These are phyloP conservation scores for Ustilago esculenta DNA, from an alignment of 1,284 basidiomycete species.

Conservation along the genomic window DNA sequence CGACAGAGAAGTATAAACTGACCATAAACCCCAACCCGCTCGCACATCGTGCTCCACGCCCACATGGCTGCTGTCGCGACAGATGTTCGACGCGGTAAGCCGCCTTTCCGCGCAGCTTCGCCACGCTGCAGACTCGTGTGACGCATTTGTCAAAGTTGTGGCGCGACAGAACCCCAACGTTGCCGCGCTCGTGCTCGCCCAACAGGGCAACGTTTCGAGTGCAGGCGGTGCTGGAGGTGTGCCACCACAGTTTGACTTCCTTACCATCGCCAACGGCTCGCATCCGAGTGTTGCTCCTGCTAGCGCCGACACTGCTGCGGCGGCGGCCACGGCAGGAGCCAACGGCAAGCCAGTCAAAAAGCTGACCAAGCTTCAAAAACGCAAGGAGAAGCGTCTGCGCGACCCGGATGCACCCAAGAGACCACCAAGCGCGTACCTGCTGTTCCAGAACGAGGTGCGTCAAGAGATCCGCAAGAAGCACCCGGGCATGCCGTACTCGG, in stretches of 20 bases:
- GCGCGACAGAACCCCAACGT: slow-evolving; percentile 53
- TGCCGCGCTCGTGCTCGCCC: slow-evolving; percentile 48
- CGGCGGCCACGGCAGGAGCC: slow-evolving; percentile 32
- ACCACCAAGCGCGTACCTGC: slow-evolving; percentile 60
- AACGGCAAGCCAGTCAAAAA: slow-evolving; percentile 45
- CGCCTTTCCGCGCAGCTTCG: slow-evolving; percentile 51
- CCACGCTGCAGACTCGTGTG: slow-evolving; percentile 51
- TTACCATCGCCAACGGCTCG: slow-evolving; percentile 42
- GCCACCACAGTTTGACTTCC: slow-evolving; percentile 44
- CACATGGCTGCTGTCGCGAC: neutral
- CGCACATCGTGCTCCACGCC: no score
- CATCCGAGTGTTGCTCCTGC: slow-evolving; percentile 25
- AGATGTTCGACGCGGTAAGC: slow-evolving; percentile 55
- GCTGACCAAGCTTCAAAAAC: slow-evolving; percentile 51
- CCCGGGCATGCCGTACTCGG: slow-evolving; percentile 53
- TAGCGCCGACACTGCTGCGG: slow-evolving; percentile 33
- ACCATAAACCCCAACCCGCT: no score
- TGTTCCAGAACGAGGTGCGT: slow-evolving; percentile 63
- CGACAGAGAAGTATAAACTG: neutral
- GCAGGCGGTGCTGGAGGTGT: slow-evolving; percentile 25
- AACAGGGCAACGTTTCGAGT: slow-evolving; percentile 41
- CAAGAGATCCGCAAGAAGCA: slow-evolving; percentile 56
- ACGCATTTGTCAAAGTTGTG: slow-evolving; percentile 52
- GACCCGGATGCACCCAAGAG: slow-evolving; percentile 62
- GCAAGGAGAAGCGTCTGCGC: slow-evolving; percentile 51